Evolutionary conservation across 164 flowering plant species (phyloP).

Genomic region (Vitis labrusca): DNA sequence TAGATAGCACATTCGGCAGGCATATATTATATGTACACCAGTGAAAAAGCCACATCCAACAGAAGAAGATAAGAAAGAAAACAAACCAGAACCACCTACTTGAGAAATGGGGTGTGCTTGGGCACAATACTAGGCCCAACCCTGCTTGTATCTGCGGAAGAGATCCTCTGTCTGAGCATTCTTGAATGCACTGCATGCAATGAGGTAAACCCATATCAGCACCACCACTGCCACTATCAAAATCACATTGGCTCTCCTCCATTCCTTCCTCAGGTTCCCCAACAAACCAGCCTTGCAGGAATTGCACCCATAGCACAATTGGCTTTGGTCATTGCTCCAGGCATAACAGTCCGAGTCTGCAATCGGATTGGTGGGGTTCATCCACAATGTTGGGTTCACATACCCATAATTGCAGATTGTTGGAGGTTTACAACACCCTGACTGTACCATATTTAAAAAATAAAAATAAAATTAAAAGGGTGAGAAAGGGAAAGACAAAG

Average conservation of each 20-base stretch:
- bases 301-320: slow-evolving; percentile 78
- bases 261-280: slow-evolving; percentile 78
- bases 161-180: slow-evolving; percentile 86
- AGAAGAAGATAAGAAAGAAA: neutral
- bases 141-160: slow-evolving; percentile 67
- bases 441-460: slow-evolving; percentile 38
- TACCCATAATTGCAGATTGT: slow-evolving; percentile 70
- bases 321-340: slow-evolving; percentile 83
- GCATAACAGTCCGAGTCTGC: slow-evolving; percentile 69
- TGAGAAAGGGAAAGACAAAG: neutral
- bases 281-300: slow-evolving; percentile 86
- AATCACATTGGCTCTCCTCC: slow-evolving; percentile 81
- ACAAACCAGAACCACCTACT: neutral
- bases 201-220: slow-evolving; percentile 72
- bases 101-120: neutral
- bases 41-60: neutral
- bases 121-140: slow-evolving; percentile 41
- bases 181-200: slow-evolving; percentile 88
- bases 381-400: slow-evolving; percentile 85
- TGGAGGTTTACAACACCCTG: slow-evolving; percentile 98
- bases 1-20: neutral
- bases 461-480: neutral
- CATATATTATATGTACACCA: slow-evolving; percentile 8
- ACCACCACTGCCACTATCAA: slow-evolving; percentile 66
- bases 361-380: slow-evolving; percentile 55